phyloP scores from a whole-genome alignment of 805 yeast genomes.

The Saccharomycopsis sp. region DNA sequence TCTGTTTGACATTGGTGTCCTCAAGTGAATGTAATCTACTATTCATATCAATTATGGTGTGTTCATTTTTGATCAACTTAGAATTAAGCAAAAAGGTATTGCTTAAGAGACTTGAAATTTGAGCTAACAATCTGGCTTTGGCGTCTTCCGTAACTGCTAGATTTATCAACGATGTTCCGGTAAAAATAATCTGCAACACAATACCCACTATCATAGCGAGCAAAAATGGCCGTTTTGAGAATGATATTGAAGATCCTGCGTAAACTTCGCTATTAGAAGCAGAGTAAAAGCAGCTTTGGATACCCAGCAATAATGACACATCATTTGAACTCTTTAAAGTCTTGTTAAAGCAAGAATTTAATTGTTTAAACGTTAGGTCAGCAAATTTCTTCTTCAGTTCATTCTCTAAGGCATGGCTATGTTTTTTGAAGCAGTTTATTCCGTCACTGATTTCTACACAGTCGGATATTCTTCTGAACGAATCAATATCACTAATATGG shows the following conservation, averaged over 20 bases:
- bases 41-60: background rate
- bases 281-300: conserved; percentile 16
- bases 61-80: background rate
- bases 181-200: background rate
- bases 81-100: background rate
- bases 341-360: conserved; percentile 3
- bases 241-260: background rate
- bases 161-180: background rate
- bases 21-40: background rate
- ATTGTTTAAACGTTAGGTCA: background rate
- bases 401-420: background rate
- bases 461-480: conserved; percentile 6
- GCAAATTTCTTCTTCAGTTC: conserved; percentile 4
- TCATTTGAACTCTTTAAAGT: conserved; percentile 7
- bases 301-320: conserved; percentile 7
- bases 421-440: conserved; percentile 4
- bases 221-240: background rate
- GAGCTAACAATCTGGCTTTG: background rate
- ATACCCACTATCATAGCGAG: background rate
- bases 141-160: background rate
- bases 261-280: background rate
- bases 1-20: background rate
- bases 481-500: background rate
- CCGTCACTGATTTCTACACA: conserved; percentile 16
- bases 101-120: background rate